Percentiles rank a stretch among this genome's conserved stretches.
phyloP scores from a whole-genome alignment of 495 filamentous ascomycete genomes.

The Neurospora sp. region DNA sequence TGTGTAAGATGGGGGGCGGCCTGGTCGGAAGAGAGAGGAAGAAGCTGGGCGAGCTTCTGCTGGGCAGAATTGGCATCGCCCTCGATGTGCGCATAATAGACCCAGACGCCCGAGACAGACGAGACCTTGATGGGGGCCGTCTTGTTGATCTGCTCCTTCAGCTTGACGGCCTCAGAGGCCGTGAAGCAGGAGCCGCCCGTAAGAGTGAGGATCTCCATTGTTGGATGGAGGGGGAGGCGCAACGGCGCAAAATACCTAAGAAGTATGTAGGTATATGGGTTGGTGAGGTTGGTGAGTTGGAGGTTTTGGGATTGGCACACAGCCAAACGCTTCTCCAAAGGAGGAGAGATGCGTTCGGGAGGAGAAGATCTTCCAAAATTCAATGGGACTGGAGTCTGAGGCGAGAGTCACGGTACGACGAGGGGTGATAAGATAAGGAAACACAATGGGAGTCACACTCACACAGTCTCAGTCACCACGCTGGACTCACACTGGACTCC shows the following conservation, averaged over 20 bases:
- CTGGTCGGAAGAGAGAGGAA: constrained; percentile 21
- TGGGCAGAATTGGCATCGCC: constrained; percentile 20
- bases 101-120: constrained; percentile 37
- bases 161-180: constrained; percentile 37
- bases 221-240: constrained; percentile 2
- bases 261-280: not conserved
- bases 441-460: not conserved
- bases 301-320: not conserved
- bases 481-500: not conserved
- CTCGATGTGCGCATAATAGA: constrained; percentile 41
- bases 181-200: constrained; percentile 45
- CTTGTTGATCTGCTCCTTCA: constrained; percentile 38
- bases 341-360: not conserved
- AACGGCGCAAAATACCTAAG: not conserved
- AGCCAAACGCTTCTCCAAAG: constrained; percentile 1
- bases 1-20: constrained; percentile 13
- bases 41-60: constrained; percentile 31
- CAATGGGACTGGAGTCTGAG: not conserved
- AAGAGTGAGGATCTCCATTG: constrained; percentile 24
- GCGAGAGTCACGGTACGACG: not conserved
- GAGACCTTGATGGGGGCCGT: constrained; percentile 29
- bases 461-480: not conserved
- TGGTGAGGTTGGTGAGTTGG: not conserved
- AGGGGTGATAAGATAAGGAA: not conserved
- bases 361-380: not conserved